Evolutionary conservation across 768 basidiomycete genomes (phyloP), one percentile per base, ranked within the genome.

Genomic region (Leccinum rimulosum): DNA sequence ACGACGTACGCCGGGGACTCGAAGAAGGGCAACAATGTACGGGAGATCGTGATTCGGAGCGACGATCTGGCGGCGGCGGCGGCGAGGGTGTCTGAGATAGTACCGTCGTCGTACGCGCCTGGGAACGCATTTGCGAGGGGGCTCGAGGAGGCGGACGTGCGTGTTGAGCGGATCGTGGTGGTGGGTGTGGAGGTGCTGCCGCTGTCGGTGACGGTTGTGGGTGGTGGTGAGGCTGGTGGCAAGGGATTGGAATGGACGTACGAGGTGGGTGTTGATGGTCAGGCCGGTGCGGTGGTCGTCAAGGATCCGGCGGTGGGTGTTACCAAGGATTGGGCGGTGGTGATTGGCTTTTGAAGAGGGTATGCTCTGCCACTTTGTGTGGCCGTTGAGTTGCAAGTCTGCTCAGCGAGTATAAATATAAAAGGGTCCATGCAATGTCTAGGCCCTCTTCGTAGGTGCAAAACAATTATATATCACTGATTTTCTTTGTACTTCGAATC

Each of bases 111-210:
- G 25, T 91, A 86, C 67, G 73, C 84, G 60, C 72, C 80, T 33
- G 59, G 61, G 11, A 97, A 97, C 70, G 76, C 72, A 19, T 98
- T 85, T 75, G 91, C 88, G 55, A 76, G 79, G 73, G 81, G 70
- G 56, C 78, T 97, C 35, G 78, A 70, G 48, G 60, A 59, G 36
- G 78, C 69, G 48, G 63, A 52, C 5, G 93, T 98, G 58, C 77
- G 87, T 51, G 86, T 98, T 17, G 95, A 96, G 74, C 85, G 86
- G 73, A 70, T 98, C 25, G 80, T 95, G 48, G 78, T 98, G 4
- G 73, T 93, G 5, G 96, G 96, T 2, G 73, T 97, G 59, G 69
- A 73, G 19, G 68, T 59, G 31, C 84, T 82, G 71, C 95, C 95
- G 3, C 76, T 70, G 50, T 80, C 75, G 50, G 77, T 75, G 52